Evolutionary conservation across 768 basidiomycete species (phyloP).

Genomic region (Tulasnella sp.): DNA sequence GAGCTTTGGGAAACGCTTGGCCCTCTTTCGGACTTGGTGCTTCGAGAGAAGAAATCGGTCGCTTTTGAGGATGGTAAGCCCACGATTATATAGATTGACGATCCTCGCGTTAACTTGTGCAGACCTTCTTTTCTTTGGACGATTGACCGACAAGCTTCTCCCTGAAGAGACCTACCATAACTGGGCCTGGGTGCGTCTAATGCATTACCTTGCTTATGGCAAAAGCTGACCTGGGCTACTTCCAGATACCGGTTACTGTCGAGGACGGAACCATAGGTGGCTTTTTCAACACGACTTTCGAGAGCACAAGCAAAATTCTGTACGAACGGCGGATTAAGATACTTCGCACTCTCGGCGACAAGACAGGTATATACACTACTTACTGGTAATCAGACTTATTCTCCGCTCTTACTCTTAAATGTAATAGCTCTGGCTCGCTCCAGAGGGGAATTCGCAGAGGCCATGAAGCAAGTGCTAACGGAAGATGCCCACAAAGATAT

Average conservation of each 20-base stretch:
- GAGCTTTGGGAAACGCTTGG: constrained; percentile 41
- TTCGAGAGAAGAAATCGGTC: constrained; percentile 37
- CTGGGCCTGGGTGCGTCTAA: constrained; percentile 23
- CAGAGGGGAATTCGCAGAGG: constrained; percentile 13
- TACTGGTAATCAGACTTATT: no score
- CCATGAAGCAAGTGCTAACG: constrained; percentile 16
- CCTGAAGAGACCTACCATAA: constrained; percentile 41
- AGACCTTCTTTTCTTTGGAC: constrained; percentile 40
- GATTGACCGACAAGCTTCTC: constrained; percentile 37
- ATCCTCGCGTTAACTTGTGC: not conserved
- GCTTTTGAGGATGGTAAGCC: constrained; percentile 39
- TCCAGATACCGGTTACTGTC: constrained; percentile 38
- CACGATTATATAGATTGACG: not conserved
- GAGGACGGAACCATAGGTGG: constrained; percentile 39
- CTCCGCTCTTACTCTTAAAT: not conserved
- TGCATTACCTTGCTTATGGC: not conserved
- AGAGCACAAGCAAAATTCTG: constrained; percentile 40
- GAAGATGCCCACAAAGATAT: constrained; percentile 30
- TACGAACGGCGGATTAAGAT: constrained; percentile 38
- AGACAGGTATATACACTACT: constrained; percentile 16
- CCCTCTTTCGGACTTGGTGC: constrained; percentile 35
- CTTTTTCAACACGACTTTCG: constrained; percentile 37
- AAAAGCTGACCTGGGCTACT: not conserved
- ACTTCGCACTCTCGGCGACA: constrained; percentile 38
- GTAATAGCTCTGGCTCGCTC: constrained; percentile 20